Percentiles rank a stretch among this genome's conserved stretches.
phyloP scores from a whole-genome alignment of 805 yeast genomes.

The Lipomyces oligophaga region DNA sequence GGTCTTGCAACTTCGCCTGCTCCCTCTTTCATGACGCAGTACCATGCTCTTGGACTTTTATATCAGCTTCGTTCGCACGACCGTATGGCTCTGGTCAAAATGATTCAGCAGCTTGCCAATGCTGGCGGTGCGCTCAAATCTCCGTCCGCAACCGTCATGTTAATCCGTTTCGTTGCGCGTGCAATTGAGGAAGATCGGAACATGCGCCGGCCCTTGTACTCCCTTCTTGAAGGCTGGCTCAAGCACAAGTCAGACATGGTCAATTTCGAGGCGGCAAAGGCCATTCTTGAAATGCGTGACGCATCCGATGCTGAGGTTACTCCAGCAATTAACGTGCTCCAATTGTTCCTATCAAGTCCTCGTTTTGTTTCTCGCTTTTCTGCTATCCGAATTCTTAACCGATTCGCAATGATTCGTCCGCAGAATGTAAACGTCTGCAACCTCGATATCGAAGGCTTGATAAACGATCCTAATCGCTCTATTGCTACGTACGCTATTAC shows the following conservation, averaged over 20 bases:
- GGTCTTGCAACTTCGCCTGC: conserved; percentile 40
- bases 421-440: conserved; percentile 69
- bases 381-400: conserved; percentile 85
- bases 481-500: conserved; percentile 97
- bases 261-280: conserved; percentile 85
- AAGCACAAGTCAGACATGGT: conserved; percentile 84
- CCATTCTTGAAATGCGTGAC: conserved; percentile 53
- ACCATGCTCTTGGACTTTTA: conserved; percentile 89
- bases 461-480: conserved; percentile 84
- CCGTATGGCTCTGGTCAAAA: conserved; percentile 86
- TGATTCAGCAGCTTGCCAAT: conserved; percentile 67
- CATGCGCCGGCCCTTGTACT: conserved; percentile 55
- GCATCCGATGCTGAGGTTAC: conserved; percentile 63
- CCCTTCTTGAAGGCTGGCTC: conserved; percentile 65
- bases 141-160: conserved; percentile 79
- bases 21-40: conserved; percentile 81
- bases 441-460: conserved; percentile 77
- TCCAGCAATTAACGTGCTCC: conserved; percentile 68
- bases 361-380: conserved; percentile 87
- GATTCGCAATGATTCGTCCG: conserved; percentile 76
- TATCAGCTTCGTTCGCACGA: conserved; percentile 87
- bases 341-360: conserved; percentile 76
- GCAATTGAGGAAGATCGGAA: conserved; percentile 69
- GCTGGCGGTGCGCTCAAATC: conserved; percentile 55
- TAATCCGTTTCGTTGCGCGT: conserved; percentile 76